Percentiles rank a stretch among this genome's conserved stretches.
Evolutionary conservation across 306 rosid genomes (phyloP).

Genomic region (Begonia peltatifolia): DNA sequence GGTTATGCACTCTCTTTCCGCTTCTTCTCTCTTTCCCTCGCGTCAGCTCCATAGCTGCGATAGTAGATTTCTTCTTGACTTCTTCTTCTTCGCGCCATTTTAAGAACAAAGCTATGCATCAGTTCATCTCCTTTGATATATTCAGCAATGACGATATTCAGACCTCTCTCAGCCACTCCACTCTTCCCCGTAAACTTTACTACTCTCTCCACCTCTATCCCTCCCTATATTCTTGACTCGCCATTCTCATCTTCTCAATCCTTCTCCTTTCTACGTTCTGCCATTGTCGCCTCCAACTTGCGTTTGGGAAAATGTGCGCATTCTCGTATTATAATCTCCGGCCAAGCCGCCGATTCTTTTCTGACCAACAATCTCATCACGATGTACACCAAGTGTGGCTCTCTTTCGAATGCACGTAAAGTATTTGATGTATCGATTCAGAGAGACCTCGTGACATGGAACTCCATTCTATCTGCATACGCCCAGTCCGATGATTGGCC

Average conservation of each 20-base stretch:
- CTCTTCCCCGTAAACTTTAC: background rate
- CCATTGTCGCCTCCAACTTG: constrained; percentile 31
- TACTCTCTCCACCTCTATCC: no score
- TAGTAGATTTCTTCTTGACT: no score
- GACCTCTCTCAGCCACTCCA: background rate
- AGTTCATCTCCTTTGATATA: constrained; percentile 1
- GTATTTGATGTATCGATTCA: constrained; percentile 46
- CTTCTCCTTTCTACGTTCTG: constrained; percentile 58
- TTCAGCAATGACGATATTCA: background rate
- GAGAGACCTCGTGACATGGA: constrained; percentile 71
- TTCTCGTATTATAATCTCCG: constrained; percentile 36
- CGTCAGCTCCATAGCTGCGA: no score
- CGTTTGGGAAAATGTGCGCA: constrained; percentile 52
- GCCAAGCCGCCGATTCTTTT: constrained; percentile 25
- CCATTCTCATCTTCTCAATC: constrained; percentile 27
- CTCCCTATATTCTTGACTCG: background rate
- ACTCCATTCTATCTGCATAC: constrained; percentile 52
- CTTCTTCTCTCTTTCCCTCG: no score
- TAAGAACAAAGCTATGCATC: background rate
- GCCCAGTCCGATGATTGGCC: constrained; percentile 24
- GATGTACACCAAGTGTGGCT: constrained; percentile 52
- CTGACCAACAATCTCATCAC: constrained; percentile 63
- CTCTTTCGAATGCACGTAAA: constrained; percentile 40
- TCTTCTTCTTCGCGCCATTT: no score
- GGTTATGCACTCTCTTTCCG: no score